phyloP scores from a whole-genome alignment of 164 flowering plant genomes.

The Liquidambar formosana region DNA sequence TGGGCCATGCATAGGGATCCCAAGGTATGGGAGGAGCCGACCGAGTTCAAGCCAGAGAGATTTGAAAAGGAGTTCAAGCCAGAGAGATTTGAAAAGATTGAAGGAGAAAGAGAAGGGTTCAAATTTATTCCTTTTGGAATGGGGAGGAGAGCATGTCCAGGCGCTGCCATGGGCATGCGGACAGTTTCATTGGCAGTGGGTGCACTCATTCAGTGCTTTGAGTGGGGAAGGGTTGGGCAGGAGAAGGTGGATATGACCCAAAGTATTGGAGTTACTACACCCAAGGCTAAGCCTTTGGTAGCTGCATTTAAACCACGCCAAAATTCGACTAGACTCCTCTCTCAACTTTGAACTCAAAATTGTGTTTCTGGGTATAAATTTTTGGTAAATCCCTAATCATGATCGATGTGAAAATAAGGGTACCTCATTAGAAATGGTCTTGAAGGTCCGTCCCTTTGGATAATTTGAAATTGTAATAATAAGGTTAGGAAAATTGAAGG shows the following conservation, averaged over 20 bases:
- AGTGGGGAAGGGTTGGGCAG: slow-evolving; percentile 24
- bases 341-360: slow-evolving; percentile 3
- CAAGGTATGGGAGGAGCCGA: slow-evolving; percentile 48
- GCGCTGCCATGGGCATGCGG: slow-evolving; percentile 24
- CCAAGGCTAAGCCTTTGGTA: slow-evolving; percentile 23
- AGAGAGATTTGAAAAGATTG: too few relatives aligned
- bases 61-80: slow-evolving; percentile 38
- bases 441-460: too few relatives aligned
- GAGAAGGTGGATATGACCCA: slow-evolving; percentile 24
- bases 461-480: too few relatives aligned
- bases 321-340: background rate
- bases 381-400: too few relatives aligned
- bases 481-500: too few relatives aligned
- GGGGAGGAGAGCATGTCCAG: slow-evolving; percentile 33
- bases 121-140: slow-evolving; percentile 27
- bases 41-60: slow-evolving; percentile 54
- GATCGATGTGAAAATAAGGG: too few relatives aligned
- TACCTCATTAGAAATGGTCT: too few relatives aligned
- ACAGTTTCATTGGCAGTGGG: slow-evolving; percentile 18
- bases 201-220: slow-evolving; percentile 27
- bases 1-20: slow-evolving; percentile 60
- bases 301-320: slow-evolving; percentile 18
- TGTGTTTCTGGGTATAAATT: too few relatives aligned
- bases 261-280: slow-evolving; percentile 15
- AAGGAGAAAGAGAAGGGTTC: slow-evolving; percentile 20